A percentile compares a stretch with the other conserved stretches of the same genome.
These are phyloP conservation scores for Ceratocystiopsis sp. DNA, from an alignment of 2,329 filamentous ascomycete genomes.

Conservation along the genomic window DNA sequence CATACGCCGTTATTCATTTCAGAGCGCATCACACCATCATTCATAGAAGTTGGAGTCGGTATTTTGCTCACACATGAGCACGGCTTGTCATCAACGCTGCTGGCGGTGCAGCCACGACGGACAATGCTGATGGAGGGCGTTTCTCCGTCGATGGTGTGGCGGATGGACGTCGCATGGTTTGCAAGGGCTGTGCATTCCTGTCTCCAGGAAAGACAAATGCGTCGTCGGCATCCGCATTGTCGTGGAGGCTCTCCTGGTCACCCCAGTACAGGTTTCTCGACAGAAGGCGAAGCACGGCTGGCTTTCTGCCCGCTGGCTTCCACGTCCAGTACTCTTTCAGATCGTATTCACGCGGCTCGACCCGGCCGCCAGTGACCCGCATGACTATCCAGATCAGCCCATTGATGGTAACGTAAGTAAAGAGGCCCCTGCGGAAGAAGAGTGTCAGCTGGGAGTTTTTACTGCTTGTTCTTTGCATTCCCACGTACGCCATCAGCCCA, in stretches of 20 bases:
- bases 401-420: constrained; percentile 36
- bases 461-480: no score
- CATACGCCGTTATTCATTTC: no score
- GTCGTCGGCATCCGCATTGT: constrained; percentile 1
- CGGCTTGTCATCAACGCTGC: constrained; percentile 4
- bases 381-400: constrained; percentile 28
- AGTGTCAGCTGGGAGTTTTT: no score
- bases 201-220: constrained; percentile 4
- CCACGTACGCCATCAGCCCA: constrained; percentile 50
- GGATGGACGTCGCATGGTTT: constrained; percentile 1
- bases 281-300: constrained; percentile 27
- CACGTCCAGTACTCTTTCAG: constrained; percentile 39
- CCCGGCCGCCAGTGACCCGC: constrained; percentile 22
- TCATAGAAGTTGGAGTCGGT: no score
- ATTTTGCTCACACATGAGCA: background rate
- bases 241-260: constrained; percentile 8
- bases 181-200: constrained; percentile 3
- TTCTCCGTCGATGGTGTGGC: constrained; percentile 1
- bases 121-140: background rate
- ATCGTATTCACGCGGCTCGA: constrained; percentile 34
- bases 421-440: constrained; percentile 32
- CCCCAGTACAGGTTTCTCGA: constrained; percentile 13
- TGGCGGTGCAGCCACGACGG: constrained; percentile 1
- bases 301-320: constrained; percentile 29
- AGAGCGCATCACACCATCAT: no score